Conservation (phyloP, 345 rosid genomes). For the Eutrema yunnanense region DNA sequence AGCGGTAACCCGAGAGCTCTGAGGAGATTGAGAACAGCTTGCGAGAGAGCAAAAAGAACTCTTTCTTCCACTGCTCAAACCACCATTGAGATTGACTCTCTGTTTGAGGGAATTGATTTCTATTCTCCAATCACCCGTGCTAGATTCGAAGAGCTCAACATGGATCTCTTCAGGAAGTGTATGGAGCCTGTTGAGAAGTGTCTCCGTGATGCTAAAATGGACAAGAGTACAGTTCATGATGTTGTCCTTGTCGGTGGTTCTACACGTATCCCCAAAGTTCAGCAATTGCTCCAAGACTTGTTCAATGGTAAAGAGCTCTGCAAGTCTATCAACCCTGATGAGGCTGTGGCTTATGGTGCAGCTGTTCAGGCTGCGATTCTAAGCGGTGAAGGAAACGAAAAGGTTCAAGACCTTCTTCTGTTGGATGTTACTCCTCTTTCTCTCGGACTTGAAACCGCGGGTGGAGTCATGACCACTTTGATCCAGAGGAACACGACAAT, state of each 20-base stretch:
- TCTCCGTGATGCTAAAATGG: conserved; percentile 31
- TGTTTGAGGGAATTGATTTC: conserved; percentile 34
- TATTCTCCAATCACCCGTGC: conserved; percentile 34
- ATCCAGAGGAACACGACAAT: conserved; percentile 33
- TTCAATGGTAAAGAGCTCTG: conserved; percentile 39
- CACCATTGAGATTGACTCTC: conserved; percentile 35
- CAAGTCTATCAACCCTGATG: conserved; percentile 38
- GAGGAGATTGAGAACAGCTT: conserved; percentile 45
- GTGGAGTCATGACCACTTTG: conserved; percentile 35
- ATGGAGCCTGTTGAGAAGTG: conserved; percentile 40
- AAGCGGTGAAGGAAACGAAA: conserved; percentile 34
- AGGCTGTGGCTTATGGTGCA: conserved; percentile 38
- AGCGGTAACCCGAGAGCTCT: conserved; percentile 53
- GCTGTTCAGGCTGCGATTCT: conserved; percentile 37
- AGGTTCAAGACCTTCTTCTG: conserved; percentile 33
- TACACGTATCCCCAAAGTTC: conserved; percentile 36
- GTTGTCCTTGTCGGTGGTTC: conserved; percentile 41
- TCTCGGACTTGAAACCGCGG: conserved; percentile 33
- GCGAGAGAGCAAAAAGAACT: conserved; percentile 47
- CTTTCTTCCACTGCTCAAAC: conserved; percentile 45
- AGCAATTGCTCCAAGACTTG: conserved; percentile 31
- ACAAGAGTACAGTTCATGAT: conserved; percentile 27
- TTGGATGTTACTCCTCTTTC: conserved; percentile 34
- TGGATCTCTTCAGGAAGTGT: conserved; percentile 35
- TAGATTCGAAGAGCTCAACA: conserved; percentile 35